Evolutionary conservation across 1,284 basidiomycete species (phyloP).

Genomic region (Cryptococcus wingfieldii): DNA sequence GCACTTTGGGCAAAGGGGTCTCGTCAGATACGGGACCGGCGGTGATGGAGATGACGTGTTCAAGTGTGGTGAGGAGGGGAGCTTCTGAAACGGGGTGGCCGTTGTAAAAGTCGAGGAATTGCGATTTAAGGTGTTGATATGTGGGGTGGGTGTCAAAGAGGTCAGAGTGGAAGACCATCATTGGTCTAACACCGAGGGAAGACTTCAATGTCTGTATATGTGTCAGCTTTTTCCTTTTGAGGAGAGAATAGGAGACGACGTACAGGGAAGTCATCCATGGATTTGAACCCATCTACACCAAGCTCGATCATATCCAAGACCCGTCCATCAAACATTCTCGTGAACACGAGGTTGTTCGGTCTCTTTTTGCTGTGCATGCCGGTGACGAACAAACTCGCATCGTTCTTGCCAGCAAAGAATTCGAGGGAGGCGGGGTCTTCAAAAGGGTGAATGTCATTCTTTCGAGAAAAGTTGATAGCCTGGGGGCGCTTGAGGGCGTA

Average conservation of each 20-base stretch:
- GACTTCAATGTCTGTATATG: slow-evolving; percentile 69
- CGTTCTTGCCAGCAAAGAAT: slow-evolving; percentile 93
- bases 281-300: slow-evolving; percentile 72
- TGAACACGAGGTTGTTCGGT: slow-evolving; percentile 81
- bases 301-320: slow-evolving; percentile 94
- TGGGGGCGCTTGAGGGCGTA: slow-evolving; percentile 87
- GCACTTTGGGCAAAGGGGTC: slow-evolving; percentile 66
- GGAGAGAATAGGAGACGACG: slow-evolving; percentile 24
- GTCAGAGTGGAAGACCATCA: slow-evolving; percentile 93
- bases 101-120: slow-evolving; percentile 82
- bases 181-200: slow-evolving; percentile 81
- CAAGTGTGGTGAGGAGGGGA: slow-evolving; percentile 70
- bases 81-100: slow-evolving; percentile 80
- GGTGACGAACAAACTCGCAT: slow-evolving; percentile 84
- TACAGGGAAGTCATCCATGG: slow-evolving; percentile 81
- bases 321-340: slow-evolving; percentile 79
- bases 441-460: slow-evolving; percentile 88
- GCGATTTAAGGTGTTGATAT: slow-evolving; percentile 85
- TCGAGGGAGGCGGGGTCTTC: slow-evolving; percentile 77
- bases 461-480: slow-evolving; percentile 89
- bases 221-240: background rate
- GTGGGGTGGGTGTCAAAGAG: slow-evolving; percentile 88
- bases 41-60: slow-evolving; percentile 85
- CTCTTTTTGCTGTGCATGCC: slow-evolving; percentile 94
- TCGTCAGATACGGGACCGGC: slow-evolving; percentile 57